Base-by-base conservation (phyloP, 441 rosid species). In the Syzygium syzygioides region DNA sequence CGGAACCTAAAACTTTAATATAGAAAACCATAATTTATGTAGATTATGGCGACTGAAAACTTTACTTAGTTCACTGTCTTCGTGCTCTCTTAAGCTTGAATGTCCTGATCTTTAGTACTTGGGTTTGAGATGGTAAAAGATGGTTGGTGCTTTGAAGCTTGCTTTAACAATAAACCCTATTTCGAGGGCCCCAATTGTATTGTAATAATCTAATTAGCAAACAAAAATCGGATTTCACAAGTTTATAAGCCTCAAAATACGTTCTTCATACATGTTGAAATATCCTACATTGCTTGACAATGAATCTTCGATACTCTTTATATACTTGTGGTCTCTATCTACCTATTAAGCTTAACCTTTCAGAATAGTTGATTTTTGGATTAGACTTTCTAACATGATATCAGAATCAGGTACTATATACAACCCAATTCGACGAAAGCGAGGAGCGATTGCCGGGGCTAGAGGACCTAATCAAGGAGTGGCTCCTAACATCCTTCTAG, bases 271-370 rank as follows among this genome's bases (percentile, higher is more conserved):
- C 37, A 64, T 15, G 71, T 64, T 18, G 3, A 64, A 14, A 64
- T 60, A 30, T n/a, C 37, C 5, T 10, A 64, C 20, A 45, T 30
- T 0, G 0, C 10, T 0, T 7, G 5, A 64, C 8, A 30, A 64
- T 5, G 7, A 14, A 17, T 64, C 37, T 64, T 64, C 30, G 71
- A 30, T 30, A 19, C 37, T 64, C 34, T 60, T 60, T 28, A 60
- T 28, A 60, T 3, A 28, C 4, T 28, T 7, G 3, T 28, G 68
- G 17, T 6, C 3, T 60, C 28, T 28, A 0, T 6, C 9, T 7
- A 28, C 10, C 32, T 14, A 14, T 60, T 60, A 28, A 28, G 3
- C n/a, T 28, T 60, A 28, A 60, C n/a, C 0, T 60, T 60, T 13
- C 28, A 60, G 4, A 60, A 14, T 7, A 28, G 6, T 28, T 60